Percentiles rank a stretch among this genome's conserved stretches.
These are phyloP conservation scores for Ceratobasidium sp. DNA, from an alignment of 1,284 basidiomycete species.

Conservation along the genomic window DNA sequence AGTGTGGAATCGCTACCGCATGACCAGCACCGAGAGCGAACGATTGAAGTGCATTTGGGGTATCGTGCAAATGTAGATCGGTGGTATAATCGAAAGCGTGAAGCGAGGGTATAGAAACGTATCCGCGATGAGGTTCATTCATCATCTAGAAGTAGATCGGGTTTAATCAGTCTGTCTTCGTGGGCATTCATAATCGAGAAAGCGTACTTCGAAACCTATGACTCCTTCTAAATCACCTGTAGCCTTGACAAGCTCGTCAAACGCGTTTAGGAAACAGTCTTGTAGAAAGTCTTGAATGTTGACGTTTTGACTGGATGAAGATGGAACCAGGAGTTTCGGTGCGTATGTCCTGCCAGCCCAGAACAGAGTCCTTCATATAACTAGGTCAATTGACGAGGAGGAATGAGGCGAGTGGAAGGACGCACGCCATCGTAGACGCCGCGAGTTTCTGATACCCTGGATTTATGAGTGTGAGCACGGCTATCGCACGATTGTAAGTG, in stretches of 20 bases:
- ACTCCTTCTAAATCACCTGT: conserved; percentile 81
- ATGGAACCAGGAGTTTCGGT: conserved; percentile 66
- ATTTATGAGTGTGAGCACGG: too few relatives aligned
- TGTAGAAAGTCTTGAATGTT: conserved; percentile 87
- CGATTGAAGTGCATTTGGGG: conserved; percentile 83
- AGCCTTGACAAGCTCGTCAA: conserved; percentile 69
- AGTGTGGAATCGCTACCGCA: conserved; percentile 73
- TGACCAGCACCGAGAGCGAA: conserved; percentile 85
- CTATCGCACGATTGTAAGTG: too few relatives aligned
- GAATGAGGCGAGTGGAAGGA: not conserved
- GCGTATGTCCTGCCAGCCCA: conserved; percentile 90
- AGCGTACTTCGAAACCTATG: conserved; percentile 83
- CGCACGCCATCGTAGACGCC: conserved; percentile 86
- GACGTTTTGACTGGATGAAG: conserved; percentile 52
- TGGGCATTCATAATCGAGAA: too few relatives aligned
- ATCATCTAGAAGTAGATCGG: conserved; percentile 66
- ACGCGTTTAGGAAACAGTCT: conserved; percentile 80
- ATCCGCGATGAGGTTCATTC: conserved; percentile 97
- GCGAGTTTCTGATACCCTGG: conserved; percentile 86
- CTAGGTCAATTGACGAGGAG: not conserved
- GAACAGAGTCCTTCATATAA: conserved; percentile 72
- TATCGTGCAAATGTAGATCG: conserved; percentile 86
- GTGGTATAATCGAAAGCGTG: conserved; percentile 93
- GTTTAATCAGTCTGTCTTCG: too few relatives aligned
- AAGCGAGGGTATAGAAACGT: conserved; percentile 82